Percentiles rank a stretch among this genome's conserved stretches.
These are phyloP conservation scores for Mycena belliarum DNA, from an alignment of 768 basidiomycete genomes.

Conservation along the genomic window DNA sequence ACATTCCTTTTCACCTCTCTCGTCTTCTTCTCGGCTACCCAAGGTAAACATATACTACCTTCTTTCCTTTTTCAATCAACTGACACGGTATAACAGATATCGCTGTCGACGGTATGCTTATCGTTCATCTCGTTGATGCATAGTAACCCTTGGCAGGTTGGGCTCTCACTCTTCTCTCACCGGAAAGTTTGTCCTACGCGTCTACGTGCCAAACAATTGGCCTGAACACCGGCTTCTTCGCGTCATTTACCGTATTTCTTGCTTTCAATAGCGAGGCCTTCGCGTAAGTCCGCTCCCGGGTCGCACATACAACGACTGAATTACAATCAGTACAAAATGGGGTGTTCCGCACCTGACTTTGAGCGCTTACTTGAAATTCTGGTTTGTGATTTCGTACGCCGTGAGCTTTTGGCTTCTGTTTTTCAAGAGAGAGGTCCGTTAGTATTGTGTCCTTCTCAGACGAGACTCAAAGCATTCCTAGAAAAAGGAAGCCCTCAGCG, in stretches of 20 bases:
- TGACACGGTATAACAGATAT: constrained; percentile 65
- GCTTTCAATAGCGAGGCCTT: constrained; percentile 96
- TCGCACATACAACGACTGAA: not conserved
- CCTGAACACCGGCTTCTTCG: constrained; percentile 91
- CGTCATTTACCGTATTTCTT: constrained; percentile 96
- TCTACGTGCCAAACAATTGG: constrained; percentile 99
- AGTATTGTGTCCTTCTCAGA: not conserved
- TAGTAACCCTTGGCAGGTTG: constrained; percentile 48
- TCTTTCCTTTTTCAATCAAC: not conserved
- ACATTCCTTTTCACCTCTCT: constrained; percentile 86
- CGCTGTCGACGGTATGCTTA: constrained; percentile 84
- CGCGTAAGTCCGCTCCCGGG: constrained; percentile 47
- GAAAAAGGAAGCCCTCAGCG: constrained; percentile 74
- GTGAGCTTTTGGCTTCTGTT: constrained; percentile 89
- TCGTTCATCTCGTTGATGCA: constrained; percentile 17
- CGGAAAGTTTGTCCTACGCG: constrained; percentile 93
- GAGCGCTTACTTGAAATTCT: constrained; percentile 82
- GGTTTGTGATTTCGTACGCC: constrained; percentile 74
- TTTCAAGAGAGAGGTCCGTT: constrained; percentile 83
- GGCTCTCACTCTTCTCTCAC: constrained; percentile 84
- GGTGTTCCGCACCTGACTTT: constrained; percentile 73
- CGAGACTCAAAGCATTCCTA: constrained; percentile 28
- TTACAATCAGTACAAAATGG: constrained; percentile 60
- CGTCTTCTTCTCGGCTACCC: constrained; percentile 94
- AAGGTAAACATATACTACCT: constrained; percentile 60